phyloP scores from a whole-genome alignment of 2,329 filamentous ascomycete genomes.

The Fonsecaea multimorphosa region DNA sequence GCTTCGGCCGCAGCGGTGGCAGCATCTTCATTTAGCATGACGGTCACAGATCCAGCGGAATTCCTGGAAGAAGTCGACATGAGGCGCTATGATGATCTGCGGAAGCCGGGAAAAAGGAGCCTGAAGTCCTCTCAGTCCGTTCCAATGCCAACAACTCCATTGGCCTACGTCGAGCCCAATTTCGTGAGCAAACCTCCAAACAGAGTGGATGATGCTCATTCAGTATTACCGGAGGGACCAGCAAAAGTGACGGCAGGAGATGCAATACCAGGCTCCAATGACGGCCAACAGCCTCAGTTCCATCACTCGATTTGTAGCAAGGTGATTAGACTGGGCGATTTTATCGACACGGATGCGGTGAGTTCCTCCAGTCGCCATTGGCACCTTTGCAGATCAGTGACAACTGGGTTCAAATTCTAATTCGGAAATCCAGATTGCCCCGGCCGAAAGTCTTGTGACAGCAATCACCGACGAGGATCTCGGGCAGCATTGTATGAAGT shows the following conservation, averaged over 20 bases:
- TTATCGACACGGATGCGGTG: constrained; percentile 54
- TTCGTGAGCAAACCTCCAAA: no score
- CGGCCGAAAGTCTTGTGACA: constrained; percentile 70
- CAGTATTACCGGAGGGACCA: no score
- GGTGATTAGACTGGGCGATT: no score
- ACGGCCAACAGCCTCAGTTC: constrained; percentile 43
- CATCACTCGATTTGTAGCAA: no score
- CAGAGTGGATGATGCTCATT: no score
- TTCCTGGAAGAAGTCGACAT: constrained; percentile 41
- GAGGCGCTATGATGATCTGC: constrained; percentile 6
- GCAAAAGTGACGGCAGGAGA: neutral
- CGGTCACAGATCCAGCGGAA: constrained; percentile 47
- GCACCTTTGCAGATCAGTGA: neutral
- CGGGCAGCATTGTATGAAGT: constrained; percentile 50
- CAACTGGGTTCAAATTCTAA: neutral
- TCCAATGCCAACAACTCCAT: neutral
- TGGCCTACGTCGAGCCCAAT: no score
- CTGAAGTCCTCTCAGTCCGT: neutral
- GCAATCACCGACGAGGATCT: constrained; percentile 42
- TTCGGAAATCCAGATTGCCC: constrained; percentile 34
- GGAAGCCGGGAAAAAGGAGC: neutral
- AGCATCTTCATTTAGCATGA: constrained; percentile 55
- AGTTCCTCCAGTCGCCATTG: neutral
- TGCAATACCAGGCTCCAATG: constrained; percentile 12
- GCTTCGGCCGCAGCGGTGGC: constrained; percentile 55